Evolutionary conservation across 2,329 filamentous ascomycete genomes (phyloP).

Genomic region (Calonectria pseudoreteaudii): DNA sequence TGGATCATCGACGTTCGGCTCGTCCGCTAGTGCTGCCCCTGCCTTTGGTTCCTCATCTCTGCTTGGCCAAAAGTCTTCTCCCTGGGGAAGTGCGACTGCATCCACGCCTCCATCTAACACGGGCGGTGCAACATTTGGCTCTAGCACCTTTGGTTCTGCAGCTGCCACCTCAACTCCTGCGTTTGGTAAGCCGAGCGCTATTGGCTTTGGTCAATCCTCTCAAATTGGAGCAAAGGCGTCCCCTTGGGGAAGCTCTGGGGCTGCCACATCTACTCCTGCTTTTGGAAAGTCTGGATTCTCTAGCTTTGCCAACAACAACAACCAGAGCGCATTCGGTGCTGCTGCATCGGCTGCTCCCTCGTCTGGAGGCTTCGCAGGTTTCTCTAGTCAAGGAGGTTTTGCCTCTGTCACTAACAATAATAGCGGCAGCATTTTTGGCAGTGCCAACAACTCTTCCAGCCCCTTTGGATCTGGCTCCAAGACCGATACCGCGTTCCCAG

Average conservation of each 20-base stretch:
- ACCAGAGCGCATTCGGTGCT: conserved; percentile 53
- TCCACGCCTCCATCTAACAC: conserved; percentile 45
- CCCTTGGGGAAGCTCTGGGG: conserved; percentile 60
- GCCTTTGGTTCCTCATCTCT: conserved; percentile 61
- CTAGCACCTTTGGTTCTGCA: conserved; percentile 56
- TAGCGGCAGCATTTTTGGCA: conserved; percentile 52
- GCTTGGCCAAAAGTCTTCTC: conserved; percentile 64
- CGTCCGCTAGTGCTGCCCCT: conserved; percentile 50
- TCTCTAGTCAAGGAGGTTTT: conserved; percentile 68
- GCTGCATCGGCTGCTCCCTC: conserved; percentile 47
- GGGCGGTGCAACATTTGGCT: conserved; percentile 57
- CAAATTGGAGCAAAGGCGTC: conserved; percentile 62
- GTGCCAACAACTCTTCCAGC: conserved; percentile 48
- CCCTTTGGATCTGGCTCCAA: conserved; percentile 44
- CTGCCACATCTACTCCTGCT: conserved; percentile 50
- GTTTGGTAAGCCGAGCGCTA: conserved; percentile 62
- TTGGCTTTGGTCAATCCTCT: conserved; percentile 67
- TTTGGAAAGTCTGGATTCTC: conserved; percentile 69
- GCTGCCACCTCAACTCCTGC: conserved; percentile 53
- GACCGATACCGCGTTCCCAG: conserved; percentile 41
- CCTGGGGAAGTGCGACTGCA: conserved; percentile 58
- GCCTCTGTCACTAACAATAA: conserved; percentile 56
- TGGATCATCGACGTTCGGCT: conserved; percentile 55
- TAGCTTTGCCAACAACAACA: conserved; percentile 48
- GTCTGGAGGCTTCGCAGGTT: conserved; percentile 64